Conservation (phyloP, 306 rosid genomes). For the Geum urbanum region DNA sequence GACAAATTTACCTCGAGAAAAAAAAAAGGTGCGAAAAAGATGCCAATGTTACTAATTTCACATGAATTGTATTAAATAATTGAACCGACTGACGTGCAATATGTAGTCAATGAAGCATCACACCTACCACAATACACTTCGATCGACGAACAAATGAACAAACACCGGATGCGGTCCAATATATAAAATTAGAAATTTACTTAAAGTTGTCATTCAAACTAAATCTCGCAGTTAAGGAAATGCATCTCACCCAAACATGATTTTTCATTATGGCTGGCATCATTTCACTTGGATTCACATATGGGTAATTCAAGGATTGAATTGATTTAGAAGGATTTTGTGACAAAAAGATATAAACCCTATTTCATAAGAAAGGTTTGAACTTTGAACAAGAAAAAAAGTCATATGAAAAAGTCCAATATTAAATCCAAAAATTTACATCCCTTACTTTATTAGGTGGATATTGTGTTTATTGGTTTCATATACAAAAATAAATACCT, state of each 20-base stretch:
- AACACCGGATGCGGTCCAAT: neutral
- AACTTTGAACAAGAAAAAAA: neutral
- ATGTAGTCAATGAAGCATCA: neutral
- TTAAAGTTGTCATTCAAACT: neutral
- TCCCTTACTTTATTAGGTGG: neutral
- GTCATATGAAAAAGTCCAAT: neutral
- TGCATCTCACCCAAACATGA: neutral
- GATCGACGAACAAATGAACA: too few species aligned
- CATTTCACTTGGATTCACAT: neutral
- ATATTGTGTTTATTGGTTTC: neutral
- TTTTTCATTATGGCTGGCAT: neutral
- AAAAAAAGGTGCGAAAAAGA: neutral
- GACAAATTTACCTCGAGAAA: too few species aligned
- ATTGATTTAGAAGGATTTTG: constrained; percentile 1
- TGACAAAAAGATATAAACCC: neutral
- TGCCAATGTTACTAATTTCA: neutral
- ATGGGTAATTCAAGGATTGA: neutral
- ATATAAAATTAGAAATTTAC: neutral
- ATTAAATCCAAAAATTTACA: neutral
- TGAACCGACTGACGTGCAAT: neutral
- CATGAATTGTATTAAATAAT: neutral
- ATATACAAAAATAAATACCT: neutral
- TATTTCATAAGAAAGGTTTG: neutral
- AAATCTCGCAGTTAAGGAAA: constrained; percentile 16
- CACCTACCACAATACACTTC: neutral